A percentile compares a stretch with the other conserved stretches of the same genome.
Conservation (phyloP, 306 rosid genomes). For the Pyrus betulifolia region DNA sequence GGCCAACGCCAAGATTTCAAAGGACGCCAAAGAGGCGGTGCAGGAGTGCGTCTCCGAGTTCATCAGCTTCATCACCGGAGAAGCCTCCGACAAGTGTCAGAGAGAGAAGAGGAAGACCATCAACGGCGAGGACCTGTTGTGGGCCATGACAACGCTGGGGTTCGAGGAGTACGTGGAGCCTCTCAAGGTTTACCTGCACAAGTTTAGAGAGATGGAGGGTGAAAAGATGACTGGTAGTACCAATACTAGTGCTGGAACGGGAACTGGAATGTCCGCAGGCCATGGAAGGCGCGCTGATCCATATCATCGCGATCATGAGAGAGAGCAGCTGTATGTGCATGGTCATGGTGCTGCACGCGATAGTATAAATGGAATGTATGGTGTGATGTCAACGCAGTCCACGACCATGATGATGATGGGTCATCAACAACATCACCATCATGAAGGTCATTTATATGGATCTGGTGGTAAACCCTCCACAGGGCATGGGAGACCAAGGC, state of each 20-base stretch:
- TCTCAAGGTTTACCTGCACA: conserved; percentile 46
- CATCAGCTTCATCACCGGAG: conserved; percentile 60
- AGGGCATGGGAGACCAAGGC: no score
- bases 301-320: not conserved
- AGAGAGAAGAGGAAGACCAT: conserved; percentile 66
- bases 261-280: not conserved
- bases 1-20: conserved; percentile 66
- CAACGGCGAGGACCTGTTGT: conserved; percentile 55
- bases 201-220: conserved; percentile 62
- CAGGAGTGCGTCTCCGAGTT: conserved; percentile 63
- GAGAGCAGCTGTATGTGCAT: conserved; percentile 14
- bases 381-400: not conserved
- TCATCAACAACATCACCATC: conserved; percentile 27
- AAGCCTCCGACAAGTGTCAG: conserved; percentile 69
- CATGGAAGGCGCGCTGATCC: not conserved
- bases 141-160: conserved; percentile 65
- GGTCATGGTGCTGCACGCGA: no score
- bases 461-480: conserved; percentile 7
- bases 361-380: conserved; percentile 33
- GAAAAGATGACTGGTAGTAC: conserved; percentile 32
- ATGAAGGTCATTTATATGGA: conserved; percentile 43
- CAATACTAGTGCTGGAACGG: not conserved
- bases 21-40: conserved; percentile 59
- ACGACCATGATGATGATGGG: conserved; percentile 28
- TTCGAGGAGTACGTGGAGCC: conserved; percentile 62